Evolutionary conservation across 2,329 filamentous ascomycete species (phyloP).

Genomic region (Neodidymelliopsis sp.): DNA sequence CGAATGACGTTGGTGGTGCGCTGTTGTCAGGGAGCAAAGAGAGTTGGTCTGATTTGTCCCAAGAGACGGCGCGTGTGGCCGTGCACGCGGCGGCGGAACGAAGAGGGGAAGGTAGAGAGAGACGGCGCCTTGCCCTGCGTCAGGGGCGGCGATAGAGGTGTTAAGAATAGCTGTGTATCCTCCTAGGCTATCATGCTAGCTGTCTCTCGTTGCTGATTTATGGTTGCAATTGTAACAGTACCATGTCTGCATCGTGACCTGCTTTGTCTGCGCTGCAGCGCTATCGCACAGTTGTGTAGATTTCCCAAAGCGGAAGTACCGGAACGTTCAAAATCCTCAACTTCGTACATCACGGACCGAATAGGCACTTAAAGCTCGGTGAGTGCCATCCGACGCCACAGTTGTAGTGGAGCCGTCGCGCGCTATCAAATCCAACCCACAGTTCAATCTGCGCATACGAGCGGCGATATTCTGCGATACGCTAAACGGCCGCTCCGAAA

Average conservation of each 20-base stretch:
- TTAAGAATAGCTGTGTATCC: conserved; percentile 9
- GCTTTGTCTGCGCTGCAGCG: not conserved
- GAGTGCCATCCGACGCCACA: conserved; percentile 1
- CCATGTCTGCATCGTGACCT: no score
- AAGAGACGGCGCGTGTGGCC: conserved; percentile 10
- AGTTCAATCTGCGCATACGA: conserved; percentile 10
- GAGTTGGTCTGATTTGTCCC: conserved; percentile 1
- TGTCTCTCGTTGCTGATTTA: not conserved
- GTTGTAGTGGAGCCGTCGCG: conserved; percentile 1
- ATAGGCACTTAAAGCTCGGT: not conserved
- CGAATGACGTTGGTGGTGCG: conserved; percentile 21
- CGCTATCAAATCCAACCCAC: conserved; percentile 1
- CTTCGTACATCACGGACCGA: not conserved
- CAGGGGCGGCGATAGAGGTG: conserved; percentile 1
- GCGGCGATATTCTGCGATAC: not conserved
- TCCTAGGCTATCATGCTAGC: conserved; percentile 3
- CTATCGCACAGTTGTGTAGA: not conserved
- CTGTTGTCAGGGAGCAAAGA: conserved; percentile 1
- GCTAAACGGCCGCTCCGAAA: conserved; percentile 5
- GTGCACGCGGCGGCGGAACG: conserved; percentile 11
- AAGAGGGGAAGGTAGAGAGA: conserved; percentile 6
- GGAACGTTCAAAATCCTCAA: not conserved
- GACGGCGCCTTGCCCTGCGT: conserved; percentile 17
- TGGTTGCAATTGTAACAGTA: not conserved
- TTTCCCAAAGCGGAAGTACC: conserved; percentile 1